A percentile compares a stretch with the other conserved stretches of the same genome.
phyloP scores from a whole-genome alignment of 2,329 filamentous ascomycete species.

The Dothistroma pini region DNA sequence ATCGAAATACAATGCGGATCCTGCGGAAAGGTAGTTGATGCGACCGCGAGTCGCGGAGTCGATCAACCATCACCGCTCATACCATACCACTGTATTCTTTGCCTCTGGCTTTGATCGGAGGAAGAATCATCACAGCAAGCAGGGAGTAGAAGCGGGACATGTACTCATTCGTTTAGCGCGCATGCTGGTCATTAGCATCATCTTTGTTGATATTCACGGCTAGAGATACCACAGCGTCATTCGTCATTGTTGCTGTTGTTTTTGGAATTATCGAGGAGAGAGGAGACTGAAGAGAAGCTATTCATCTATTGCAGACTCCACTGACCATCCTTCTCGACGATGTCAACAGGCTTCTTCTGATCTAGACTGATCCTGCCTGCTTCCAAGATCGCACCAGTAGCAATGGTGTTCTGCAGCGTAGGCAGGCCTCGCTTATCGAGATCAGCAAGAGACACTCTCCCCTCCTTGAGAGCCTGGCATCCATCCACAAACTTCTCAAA shows the following conservation, averaged over 20 bases:
- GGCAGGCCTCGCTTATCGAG: conserved; percentile 78
- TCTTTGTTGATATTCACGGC: not conserved
- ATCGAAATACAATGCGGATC: not conserved
- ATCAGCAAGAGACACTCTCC: conserved; percentile 66
- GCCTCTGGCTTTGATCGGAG: not conserved
- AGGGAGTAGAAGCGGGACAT: not conserved
- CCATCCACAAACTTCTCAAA: conserved; percentile 96
- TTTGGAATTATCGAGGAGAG: not conserved
- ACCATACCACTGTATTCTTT: not conserved
- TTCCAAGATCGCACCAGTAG: conserved; percentile 86
- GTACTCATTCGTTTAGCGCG: not conserved
- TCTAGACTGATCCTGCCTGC: conserved; percentile 82
- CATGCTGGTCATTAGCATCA: not conserved
- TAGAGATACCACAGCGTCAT: not conserved
- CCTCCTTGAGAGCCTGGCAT: conserved; percentile 72
- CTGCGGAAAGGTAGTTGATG: not conserved
- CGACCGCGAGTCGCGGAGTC: not conserved
- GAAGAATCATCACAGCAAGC: not conserved
- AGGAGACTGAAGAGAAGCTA: not conserved
- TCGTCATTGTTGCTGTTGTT: not conserved
- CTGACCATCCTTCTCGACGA: conserved; percentile 60
- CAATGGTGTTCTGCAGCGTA: conserved; percentile 83
- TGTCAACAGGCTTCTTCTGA: conserved; percentile 73
- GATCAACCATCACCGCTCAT: not conserved
- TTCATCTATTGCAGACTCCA: conserved; percentile 61